Percentiles rank a stretch among this genome's conserved stretches.
These are phyloP conservation scores for Mercurialis annua DNA, from an alignment of 345 rosid genomes.

Conservation along the genomic window DNA sequence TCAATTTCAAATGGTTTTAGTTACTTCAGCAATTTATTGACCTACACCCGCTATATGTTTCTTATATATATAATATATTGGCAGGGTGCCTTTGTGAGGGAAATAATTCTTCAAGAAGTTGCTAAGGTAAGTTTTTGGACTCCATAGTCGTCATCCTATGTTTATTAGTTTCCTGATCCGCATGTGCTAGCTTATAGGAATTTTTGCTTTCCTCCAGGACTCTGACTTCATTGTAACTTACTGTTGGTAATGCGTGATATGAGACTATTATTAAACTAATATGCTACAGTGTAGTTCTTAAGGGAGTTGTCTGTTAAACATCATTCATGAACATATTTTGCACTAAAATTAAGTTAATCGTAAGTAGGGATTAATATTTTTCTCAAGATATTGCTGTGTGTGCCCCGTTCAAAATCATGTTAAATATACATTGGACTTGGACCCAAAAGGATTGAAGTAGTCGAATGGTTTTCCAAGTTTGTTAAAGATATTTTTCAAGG, in stretches of 20 bases:
- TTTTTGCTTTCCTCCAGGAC: background rate
- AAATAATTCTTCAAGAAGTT: conserved; percentile 75
- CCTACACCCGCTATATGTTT: background rate
- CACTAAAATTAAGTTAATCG: background rate
- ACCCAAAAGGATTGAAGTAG: background rate
- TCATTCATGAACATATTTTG: background rate
- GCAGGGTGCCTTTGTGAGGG: conserved; percentile 86
- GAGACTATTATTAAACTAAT: background rate
- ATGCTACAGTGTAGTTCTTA: background rate
- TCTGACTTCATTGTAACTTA: no score
- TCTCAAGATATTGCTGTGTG: background rate
- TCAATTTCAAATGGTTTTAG: background rate
- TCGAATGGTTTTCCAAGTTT: background rate
- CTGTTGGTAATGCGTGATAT: background rate
- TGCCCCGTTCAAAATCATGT: background rate
- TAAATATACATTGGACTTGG: background rate
- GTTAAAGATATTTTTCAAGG: no score
- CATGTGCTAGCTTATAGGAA: background rate
- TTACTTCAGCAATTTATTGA: background rate
- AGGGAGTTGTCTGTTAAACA: background rate
- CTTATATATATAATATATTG: conserved; percentile 19
- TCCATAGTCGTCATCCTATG: background rate
- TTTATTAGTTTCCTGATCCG: background rate
- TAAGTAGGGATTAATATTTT: background rate
- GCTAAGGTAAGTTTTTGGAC: conserved; percentile 58